phyloP scores from a whole-genome alignment of 306 rosid genomes.

The Malus sylvestris region DNA sequence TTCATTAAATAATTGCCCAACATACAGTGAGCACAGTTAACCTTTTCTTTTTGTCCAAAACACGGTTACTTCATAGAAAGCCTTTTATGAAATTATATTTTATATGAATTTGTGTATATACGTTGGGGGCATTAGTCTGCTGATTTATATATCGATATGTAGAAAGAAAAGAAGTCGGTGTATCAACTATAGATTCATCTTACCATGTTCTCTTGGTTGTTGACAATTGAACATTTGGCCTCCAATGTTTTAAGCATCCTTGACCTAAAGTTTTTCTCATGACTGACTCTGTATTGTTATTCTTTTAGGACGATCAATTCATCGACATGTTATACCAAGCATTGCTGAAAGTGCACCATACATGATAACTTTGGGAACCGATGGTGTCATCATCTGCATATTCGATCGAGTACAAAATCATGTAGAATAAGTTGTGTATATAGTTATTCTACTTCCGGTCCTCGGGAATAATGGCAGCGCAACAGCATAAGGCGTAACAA shows the following conservation, averaged over 20 bases:
- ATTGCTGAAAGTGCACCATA: constrained; percentile 53
- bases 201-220: not conserved
- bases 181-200: not conserved
- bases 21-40: not conserved
- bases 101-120: not conserved
- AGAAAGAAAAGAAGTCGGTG: not conserved
- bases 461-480: constrained; percentile 15
- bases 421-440: constrained; percentile 41
- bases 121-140: not conserved
- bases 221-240: not conserved
- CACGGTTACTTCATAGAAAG: not conserved
- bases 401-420: constrained; percentile 18
- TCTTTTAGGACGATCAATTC: constrained; percentile 73
- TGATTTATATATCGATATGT: not conserved
- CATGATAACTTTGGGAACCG: constrained; percentile 19
- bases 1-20: not conserved
- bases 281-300: constrained; percentile 13
- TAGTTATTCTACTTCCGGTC: constrained; percentile 11
- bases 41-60: not conserved
- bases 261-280: not conserved
- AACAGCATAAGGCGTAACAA: constrained; percentile 5
- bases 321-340: constrained; percentile 66
- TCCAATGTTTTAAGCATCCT: not conserved
- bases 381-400: constrained; percentile 8
- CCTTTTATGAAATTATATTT: no score